Conservation (phyloP, 2,329 filamentous ascomycete genomes). For the Chrysoporthe puriensis region DNA sequence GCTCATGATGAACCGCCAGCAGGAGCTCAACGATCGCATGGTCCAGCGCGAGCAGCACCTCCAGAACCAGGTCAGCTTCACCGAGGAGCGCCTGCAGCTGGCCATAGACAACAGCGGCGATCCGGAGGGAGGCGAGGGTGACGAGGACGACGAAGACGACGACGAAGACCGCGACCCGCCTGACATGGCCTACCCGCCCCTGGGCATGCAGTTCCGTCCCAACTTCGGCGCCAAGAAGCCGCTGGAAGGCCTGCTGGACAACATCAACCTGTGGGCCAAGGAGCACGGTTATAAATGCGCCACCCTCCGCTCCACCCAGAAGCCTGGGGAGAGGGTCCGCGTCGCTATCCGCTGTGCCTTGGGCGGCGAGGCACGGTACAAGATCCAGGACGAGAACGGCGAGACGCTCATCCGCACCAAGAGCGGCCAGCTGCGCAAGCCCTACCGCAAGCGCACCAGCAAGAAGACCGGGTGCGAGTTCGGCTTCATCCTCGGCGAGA, state of each 20-base stretch:
- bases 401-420: slow-evolving; percentile 29
- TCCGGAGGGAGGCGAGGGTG: slow-evolving; percentile 18
- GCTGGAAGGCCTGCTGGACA: slow-evolving; percentile 29
- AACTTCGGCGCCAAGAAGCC: slow-evolving; percentile 30
- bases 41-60: slow-evolving; percentile 27
- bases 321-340: slow-evolving; percentile 28
- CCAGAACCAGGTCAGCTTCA: slow-evolving; percentile 25
- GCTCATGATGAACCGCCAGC: slow-evolving; percentile 31
- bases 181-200: slow-evolving; percentile 30
- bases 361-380: slow-evolving; percentile 30
- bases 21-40: slow-evolving; percentile 30
- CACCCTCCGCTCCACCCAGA: slow-evolving; percentile 29
- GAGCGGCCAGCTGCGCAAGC: slow-evolving; percentile 30
- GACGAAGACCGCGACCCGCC: slow-evolving; percentile 29
- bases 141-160: slow-evolving; percentile 25
- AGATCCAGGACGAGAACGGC: slow-evolving; percentile 29
- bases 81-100: slow-evolving; percentile 25
- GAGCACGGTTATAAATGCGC: slow-evolving; percentile 30
- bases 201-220: slow-evolving; percentile 30
- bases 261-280: slow-evolving; percentile 30
- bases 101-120: slow-evolving; percentile 24
- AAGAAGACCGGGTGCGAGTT: slow-evolving; percentile 31
- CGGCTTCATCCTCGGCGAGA: slow-evolving; percentile 30
- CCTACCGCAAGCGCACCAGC: slow-evolving; percentile 31
- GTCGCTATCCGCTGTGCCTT: slow-evolving; percentile 28